These are phyloP conservation scores for Rhodamnia rubescens DNA, from an alignment of 345 rosid genomes.

Conservation along the genomic window DNA sequence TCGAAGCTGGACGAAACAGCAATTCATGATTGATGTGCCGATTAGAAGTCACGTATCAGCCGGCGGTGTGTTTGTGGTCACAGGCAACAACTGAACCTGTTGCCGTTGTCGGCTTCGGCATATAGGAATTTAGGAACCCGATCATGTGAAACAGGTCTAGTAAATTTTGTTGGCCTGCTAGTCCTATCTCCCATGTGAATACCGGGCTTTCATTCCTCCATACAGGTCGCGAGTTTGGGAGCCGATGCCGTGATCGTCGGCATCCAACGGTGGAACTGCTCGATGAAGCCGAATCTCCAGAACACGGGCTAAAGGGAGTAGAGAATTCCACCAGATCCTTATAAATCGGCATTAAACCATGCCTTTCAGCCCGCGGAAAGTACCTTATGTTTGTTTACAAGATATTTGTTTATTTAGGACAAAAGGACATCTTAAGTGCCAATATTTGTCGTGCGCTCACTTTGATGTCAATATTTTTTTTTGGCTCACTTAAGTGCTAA, in stretches of 20 bases:
- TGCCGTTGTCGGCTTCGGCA: slow-evolving; percentile 79
- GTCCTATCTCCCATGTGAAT: neutral
- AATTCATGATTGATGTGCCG: neutral
- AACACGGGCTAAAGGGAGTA: slow-evolving; percentile 57
- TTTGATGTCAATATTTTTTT: too few relatives aligned
- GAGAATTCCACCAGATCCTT: slow-evolving; percentile 52
- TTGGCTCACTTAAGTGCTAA: too few relatives aligned
- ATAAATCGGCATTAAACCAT: slow-evolving; percentile 27
- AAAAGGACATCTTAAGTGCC: too few relatives aligned
- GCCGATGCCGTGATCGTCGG: slow-evolving; percentile 87
- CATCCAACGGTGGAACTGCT: slow-evolving; percentile 67
- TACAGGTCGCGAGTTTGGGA: slow-evolving; percentile 75
- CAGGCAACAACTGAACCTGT: slow-evolving; percentile 50
- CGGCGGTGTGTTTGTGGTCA: neutral
- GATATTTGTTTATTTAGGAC: neutral
- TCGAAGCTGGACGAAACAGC: neutral
- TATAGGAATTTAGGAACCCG: slow-evolving; percentile 71
- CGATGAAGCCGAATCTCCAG: slow-evolving; percentile 62
- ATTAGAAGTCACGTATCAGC: neutral
- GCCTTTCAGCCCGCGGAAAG: neutral
- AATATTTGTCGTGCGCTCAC: too few relatives aligned
- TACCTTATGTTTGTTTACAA: neutral
- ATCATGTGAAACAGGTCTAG: slow-evolving; percentile 63
- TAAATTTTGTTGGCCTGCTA: neutral
- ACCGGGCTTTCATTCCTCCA: neutral